Evolutionary conservation across 352 stramenopile species (phyloP), one percentile per base, ranked within the genome.

Genomic region (Globisporangium splendens): DNA sequence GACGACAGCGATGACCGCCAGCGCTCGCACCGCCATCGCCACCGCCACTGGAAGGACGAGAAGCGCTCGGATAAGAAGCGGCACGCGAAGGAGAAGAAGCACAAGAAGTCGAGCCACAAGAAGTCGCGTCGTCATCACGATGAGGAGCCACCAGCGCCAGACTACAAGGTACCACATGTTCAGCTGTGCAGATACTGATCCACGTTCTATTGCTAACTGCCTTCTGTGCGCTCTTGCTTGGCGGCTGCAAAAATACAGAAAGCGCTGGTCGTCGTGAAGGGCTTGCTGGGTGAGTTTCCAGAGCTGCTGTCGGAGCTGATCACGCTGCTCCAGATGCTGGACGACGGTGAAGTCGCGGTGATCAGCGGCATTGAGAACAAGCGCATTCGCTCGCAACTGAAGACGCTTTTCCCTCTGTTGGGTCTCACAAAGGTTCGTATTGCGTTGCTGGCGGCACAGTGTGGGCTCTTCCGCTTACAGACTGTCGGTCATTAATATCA

Each of bases 321-420:
- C 18, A 50, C 35, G 22, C 61, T 95, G 38, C 59, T 95, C 24
- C 82, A 91, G 65, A 86, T 88, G 79, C 49, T 95, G 51, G 78
- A 93, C 52, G 69, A 86, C 35, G 83, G 86, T 17, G 68, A 92
- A 59, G 73, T 85, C 21, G 86, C 79, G 18, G 71, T 93, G 31
- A 87, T 93, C 68, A 74, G 75, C 5, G 86, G 80, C 39, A 86
- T 95, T 21, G 72, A 88, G 57, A 93, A 95, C 68, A 65, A 59
- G 46, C 71, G 70, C 58, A 87, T 95, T 43, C 79, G 75, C 21
- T 65, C 62, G 10, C 77, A 88, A 57, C 72, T 95, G 0, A 77
- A 81, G 44, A 56, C 67, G 53, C 70, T 95, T 1, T 93, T 93
- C 47, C 83, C 83, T 28, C 60, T 95, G 14, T 62, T 95, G 3